Evolutionary conservation across 208 protist species (phyloP).

Genomic region (Leishmania turanica): DNA sequence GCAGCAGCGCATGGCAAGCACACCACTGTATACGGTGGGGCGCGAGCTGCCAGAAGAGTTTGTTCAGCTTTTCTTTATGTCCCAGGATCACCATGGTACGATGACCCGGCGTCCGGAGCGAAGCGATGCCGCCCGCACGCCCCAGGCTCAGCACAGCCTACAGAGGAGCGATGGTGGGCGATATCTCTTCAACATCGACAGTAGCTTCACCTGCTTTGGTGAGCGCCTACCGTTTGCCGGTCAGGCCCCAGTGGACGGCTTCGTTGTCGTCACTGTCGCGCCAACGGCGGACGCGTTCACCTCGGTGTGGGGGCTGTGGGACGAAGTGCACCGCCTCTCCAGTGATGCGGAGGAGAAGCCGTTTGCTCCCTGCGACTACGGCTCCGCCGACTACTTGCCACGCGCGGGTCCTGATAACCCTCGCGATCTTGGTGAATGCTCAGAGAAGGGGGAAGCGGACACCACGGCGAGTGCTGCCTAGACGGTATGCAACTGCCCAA

Average conservation of each 20-base stretch:
- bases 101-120: not conserved
- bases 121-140: not conserved
- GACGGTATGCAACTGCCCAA: too few relatives aligned
- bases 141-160: not conserved
- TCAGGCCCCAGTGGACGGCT: constrained; percentile 25
- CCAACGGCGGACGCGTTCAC: constrained; percentile 17
- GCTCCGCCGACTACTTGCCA: constrained; percentile 13
- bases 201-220: constrained; percentile 3
- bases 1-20: constrained; percentile 21
- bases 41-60: constrained; percentile 28
- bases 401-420: not conserved
- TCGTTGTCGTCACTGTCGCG: constrained; percentile 29
- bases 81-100: not conserved
- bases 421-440: not conserved
- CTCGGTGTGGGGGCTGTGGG: constrained; percentile 7
- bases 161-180: not conserved
- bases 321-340: not conserved
- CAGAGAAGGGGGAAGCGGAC: not conserved
- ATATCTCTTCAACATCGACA: constrained; percentile 29
- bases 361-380: constrained; percentile 23
- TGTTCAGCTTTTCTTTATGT: constrained; percentile 29
- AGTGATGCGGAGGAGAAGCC: constrained; percentile 12
- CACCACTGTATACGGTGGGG: constrained; percentile 19
- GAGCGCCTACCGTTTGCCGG: constrained; percentile 29
- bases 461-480: not conserved